phyloP scores from a whole-genome alignment of 176 grass and related monocot species.

The Cenchrus purpureus region DNA sequence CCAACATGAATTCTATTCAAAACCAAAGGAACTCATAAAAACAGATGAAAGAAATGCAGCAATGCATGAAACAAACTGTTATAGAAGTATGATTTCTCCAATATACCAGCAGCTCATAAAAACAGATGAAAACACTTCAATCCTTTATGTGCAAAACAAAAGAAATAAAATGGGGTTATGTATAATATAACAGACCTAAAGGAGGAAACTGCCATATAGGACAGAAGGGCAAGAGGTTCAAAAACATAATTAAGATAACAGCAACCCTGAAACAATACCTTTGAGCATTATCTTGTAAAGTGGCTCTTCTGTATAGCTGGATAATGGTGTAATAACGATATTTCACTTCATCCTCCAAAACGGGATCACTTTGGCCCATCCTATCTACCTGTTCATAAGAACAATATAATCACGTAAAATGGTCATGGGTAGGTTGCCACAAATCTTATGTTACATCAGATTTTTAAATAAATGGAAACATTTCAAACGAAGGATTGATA shows the following conservation, averaged over 20 bases:
- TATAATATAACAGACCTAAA: slow-evolving; percentile 22
- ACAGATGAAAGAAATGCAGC: neutral
- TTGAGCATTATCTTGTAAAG: slow-evolving; percentile 97
- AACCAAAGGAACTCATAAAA: slow-evolving; percentile 7
- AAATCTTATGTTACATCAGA: neutral
- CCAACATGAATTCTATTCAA: slow-evolving; percentile 4
- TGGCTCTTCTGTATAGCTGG: slow-evolving; percentile 92
- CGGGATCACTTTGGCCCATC: slow-evolving; percentile 74
- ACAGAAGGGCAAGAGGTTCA: neutral
- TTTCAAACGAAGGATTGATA: neutral
- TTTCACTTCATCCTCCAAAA: slow-evolving; percentile 98
- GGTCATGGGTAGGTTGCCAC: neutral
- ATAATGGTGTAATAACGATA: slow-evolving; percentile 95
- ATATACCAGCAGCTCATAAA: slow-evolving; percentile 20
- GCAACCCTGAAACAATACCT: slow-evolving; percentile 47
- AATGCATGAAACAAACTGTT: slow-evolving; percentile 18
- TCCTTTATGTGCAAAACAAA: neutral
- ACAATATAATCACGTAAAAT: slow-evolving; percentile 35
- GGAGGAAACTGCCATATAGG: neutral
- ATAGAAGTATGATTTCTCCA: slow-evolving; percentile 2
- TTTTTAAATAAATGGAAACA: neutral
- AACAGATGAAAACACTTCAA: slow-evolving; percentile 20
- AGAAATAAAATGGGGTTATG: slow-evolving; percentile 7
- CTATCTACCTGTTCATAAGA: slow-evolving; percentile 70
- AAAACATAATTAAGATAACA: slow-evolving; percentile 9